phyloP scores from a whole-genome alignment of 2,329 filamentous ascomycete genomes.

The Biscogniauxia mediterranea region DNA sequence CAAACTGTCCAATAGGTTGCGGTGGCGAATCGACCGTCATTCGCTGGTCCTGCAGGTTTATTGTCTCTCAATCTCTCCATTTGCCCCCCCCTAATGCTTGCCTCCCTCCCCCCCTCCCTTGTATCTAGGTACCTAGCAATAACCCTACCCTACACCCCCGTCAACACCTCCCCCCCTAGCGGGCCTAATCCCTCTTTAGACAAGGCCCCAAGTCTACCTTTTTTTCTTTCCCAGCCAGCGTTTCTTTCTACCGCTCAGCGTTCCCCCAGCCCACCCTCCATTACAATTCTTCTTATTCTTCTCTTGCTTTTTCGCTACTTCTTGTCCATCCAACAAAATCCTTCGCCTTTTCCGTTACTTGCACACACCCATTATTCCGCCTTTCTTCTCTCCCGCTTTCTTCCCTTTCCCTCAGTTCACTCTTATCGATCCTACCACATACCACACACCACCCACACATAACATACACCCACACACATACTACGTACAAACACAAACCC shows the following conservation, averaged over 20 bases:
- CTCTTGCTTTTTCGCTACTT: slow-evolving; percentile 1
- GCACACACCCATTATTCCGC: slow-evolving; percentile 14
- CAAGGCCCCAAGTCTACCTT: background rate
- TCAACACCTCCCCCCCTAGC: background rate
- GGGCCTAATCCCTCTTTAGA: background rate
- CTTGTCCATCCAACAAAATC: slow-evolving; percentile 22
- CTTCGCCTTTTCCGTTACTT: slow-evolving; percentile 17
- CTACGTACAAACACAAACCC: background rate
- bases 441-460: slow-evolving; percentile 13
- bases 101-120: too few species aligned
- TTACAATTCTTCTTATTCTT: slow-evolving; percentile 11
- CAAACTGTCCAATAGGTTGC: slow-evolving; percentile 17
- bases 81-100: background rate
- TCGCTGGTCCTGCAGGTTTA: slow-evolving; percentile 14
- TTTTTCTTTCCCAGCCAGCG: background rate
- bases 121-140: background rate
- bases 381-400: slow-evolving; percentile 17
- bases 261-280: slow-evolving; percentile 12
- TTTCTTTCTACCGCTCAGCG: background rate
- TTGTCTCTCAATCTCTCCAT: slow-evolving; percentile 15
- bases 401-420: slow-evolving; percentile 7
- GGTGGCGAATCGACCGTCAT: slow-evolving; percentile 20
- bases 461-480: background rate
- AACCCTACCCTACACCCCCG: background rate
- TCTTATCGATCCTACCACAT: slow-evolving; percentile 25